Percentiles rank a stretch among this genome's conserved stretches.
phyloP scores from a whole-genome alignment of 495 filamentous ascomycete genomes.

The Hypoxylon lienhwacheense region DNA sequence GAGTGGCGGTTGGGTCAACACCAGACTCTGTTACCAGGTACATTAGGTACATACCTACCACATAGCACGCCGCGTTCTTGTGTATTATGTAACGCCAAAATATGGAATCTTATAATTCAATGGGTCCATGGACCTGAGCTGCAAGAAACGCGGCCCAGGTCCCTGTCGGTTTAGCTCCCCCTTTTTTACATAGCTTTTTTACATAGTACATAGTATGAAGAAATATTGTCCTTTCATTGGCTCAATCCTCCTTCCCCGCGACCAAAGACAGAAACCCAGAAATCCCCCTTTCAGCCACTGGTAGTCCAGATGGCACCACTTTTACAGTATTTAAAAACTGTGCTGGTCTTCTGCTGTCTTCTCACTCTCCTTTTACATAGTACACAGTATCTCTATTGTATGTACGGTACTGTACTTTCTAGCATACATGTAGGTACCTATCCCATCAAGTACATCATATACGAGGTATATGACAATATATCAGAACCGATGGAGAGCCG shows the following conservation, averaged over 20 bases:
- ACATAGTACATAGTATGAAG: too few relatives aligned
- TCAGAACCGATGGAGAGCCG: too few relatives aligned
- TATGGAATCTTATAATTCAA: too few relatives aligned
- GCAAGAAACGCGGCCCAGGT: too few relatives aligned
- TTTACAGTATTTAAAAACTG: conserved; percentile 25
- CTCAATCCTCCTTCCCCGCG: conserved; percentile 25
- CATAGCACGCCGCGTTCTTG: too few relatives aligned
- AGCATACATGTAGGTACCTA: neutral
- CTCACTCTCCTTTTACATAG: conserved; percentile 17
- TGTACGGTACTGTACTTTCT: neutral
- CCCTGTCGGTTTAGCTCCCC: too few relatives aligned
- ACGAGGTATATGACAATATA: neutral
- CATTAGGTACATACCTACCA: neutral
- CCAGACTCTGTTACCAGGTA: neutral
- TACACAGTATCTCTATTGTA: conserved; percentile 11
- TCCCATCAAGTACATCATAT: neutral
- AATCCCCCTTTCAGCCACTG: conserved; percentile 19
- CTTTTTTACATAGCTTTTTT: too few relatives aligned
- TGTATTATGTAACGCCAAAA: neutral
- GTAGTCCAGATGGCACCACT: conserved; percentile 24
- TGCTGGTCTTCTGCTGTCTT: conserved; percentile 29
- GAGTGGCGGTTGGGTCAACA: neutral
- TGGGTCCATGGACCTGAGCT: neutral
- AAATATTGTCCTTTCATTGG: conserved; percentile 22
- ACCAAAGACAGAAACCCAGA: conserved; percentile 17